Base-by-base conservation (phyloP, 768 basidiomycete genomes). In the Lactifluus hygrophoroides region DNA sequence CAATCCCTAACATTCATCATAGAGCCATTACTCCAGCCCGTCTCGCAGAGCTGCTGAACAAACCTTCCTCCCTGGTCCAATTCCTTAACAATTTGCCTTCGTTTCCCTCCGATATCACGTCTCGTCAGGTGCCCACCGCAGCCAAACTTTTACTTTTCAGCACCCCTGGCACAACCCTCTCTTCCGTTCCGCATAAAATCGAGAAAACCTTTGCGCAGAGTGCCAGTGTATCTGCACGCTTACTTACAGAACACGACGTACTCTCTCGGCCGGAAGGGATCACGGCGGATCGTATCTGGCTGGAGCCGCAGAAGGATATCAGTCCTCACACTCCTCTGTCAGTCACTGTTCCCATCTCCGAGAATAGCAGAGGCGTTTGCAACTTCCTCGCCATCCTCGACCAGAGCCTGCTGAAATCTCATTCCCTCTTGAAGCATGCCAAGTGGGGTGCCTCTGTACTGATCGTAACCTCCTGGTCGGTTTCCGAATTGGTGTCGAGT, bases 371-470 rank as follows among this genome's bases (percentile, higher is more conserved):
- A 8, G 82, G 82, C 19, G 72, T 74, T 48, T 77, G 81, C 1
- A 86, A 91, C 71, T 88, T 92, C 68, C 68, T 86, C 43, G 85
- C 82, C 56, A 72, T 97, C 34, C 74, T 92, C 38, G 90, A 94
- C 58, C 81, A 87, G 48, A 76, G 72, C 48, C 75, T 98, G 32
- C 76, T 95, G 65, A 92, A 88, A 69, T 80, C 86, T 0, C 91
- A 93, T 67, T 80, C 83, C 9, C 67, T 94, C 27, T 68, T 96
- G 51, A 73, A 81, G 27, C 78, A 83, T 49, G 84, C 88, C 27
- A 86, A 83, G 58, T 70, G 73, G 3, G 80, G 79, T 7, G 85
- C 92, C 0, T 73, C 84, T 8, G 80, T 96, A 34, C 81, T 98
- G 54, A 70, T 95, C 54, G 71, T 81, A 51, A 83, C 92, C 2